These are phyloP conservation scores for Grigorovia transvaalensis DNA, from an alignment of 805 yeast species.

Conservation along the genomic window DNA sequence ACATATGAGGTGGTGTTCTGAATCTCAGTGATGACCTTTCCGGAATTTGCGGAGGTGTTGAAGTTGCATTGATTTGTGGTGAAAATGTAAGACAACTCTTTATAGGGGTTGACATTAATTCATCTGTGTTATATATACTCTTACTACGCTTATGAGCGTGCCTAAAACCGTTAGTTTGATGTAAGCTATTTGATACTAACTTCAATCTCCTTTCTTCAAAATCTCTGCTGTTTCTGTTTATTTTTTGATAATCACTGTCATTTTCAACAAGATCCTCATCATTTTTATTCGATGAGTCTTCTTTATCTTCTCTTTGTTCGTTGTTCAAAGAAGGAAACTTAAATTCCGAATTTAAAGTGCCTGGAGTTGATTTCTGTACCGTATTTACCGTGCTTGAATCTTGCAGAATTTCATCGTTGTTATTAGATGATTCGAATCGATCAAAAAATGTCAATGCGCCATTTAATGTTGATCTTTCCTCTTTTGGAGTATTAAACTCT, in stretches of 20 bases:
- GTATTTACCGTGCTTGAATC: not conserved
- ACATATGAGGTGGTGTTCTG: slow-evolving; percentile 2
- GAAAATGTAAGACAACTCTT: not conserved
- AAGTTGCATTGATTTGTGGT: slow-evolving; percentile 9
- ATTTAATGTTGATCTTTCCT: slow-evolving; percentile 3
- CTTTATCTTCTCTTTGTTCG: not conserved
- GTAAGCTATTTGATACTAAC: slow-evolving; percentile 5
- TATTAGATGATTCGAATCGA: slow-evolving; percentile 9
- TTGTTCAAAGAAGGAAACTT: slow-evolving; percentile 15
- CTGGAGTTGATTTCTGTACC: slow-evolving; percentile 1
- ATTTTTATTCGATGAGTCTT: not conserved
- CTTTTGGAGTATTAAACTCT: slow-evolving; percentile 7
- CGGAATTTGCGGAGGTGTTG: slow-evolving; percentile 15
- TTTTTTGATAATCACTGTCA: slow-evolving; percentile 11
- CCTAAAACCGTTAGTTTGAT: slow-evolving; percentile 6
- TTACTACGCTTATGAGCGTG: slow-evolving; percentile 26
- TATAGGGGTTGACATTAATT: not conserved
- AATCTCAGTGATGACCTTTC: slow-evolving; percentile 16
- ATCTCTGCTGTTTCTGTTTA: slow-evolving; percentile 6
- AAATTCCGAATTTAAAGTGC: slow-evolving; percentile 13
- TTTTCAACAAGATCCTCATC: not conserved
- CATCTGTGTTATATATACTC: slow-evolving; percentile 16
- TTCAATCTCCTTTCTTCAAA: slow-evolving; percentile 17
- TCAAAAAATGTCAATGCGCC: slow-evolving; percentile 21
- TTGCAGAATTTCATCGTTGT: not conserved